Evolutionary conservation across 78 protist species (phyloP).

Genomic region (Dictyostelium purpureum): DNA sequence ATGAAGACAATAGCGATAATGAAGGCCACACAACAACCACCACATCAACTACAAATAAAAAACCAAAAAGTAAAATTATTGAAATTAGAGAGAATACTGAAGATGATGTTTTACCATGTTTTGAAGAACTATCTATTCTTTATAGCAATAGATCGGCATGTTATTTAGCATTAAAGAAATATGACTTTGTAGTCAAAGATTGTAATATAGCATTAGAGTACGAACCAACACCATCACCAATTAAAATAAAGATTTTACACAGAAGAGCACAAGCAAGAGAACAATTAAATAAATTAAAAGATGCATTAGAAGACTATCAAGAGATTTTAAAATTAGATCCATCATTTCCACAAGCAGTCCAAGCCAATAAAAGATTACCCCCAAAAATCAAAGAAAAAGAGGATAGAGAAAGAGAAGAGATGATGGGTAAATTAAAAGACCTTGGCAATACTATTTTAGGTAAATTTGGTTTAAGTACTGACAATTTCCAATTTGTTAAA

Average conservation of each 20-base stretch:
- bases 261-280: constrained; percentile 81
- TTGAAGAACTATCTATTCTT: constrained; percentile 54
- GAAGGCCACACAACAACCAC: too few species aligned
- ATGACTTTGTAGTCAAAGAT: constrained; percentile 56
- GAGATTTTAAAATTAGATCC: constrained; percentile 3
- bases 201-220: constrained; percentile 31
- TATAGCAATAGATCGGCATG: constrained; percentile 68
- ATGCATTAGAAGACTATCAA: constrained; percentile 59
- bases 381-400: constrained; percentile 57
- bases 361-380: constrained; percentile 32
- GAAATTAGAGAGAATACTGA: constrained; percentile 61
- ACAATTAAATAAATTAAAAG: constrained; percentile 15
- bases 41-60: background rate
- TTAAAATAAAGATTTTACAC: constrained; percentile 17
- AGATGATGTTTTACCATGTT: constrained; percentile 11
- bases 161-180: background rate
- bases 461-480: constrained; percentile 90
- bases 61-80: constrained; percentile 30
- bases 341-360: background rate
- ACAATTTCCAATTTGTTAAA: constrained; percentile 93
- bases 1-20: background rate
- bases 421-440: constrained; percentile 92
- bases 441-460: constrained; percentile 93
- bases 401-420: constrained; percentile 79
- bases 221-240: background rate